Base-by-base conservation (phyloP, 1,139 yeast species). In the Blastobotrys buckinghamii region DNA sequence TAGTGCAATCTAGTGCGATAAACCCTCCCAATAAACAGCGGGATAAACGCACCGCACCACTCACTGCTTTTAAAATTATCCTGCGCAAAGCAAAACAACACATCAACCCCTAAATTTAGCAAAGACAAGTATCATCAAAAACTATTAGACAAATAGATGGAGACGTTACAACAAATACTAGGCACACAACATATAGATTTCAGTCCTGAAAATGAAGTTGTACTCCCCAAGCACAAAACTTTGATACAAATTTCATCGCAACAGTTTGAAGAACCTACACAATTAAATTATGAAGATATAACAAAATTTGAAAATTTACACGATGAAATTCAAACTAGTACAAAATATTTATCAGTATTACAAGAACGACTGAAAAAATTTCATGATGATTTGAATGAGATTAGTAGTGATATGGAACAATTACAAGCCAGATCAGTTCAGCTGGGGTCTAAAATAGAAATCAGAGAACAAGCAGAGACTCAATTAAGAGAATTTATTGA, bases 401-500 rank as follows among this genome's bases (percentile, higher is more conserved):
- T 87, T 42, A 82, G 94, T 0, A 65, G 69, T 16, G 84, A 81
- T 53, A 71, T 82, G 70, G 80, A 76, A 54, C 69, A 72, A 42
- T 67, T 81, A 40, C 82, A 79, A 56, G 68, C 75, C 1, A 76
- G 84, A 52, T 79, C 94, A 4, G 65, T 76, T 2, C 69, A 76
- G 8, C 70, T 90, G 35, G 81, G 83, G 51, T 66, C 72, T 39
- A 77, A 84, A 50, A 76, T 87, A 5, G 70, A 73, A 12, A 64
- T 70, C 39, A 83, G 88, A 54, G 75, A 78, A 17, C 63, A 68
- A 33, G 70, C 82, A 3, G 82, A 83, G 33, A 74, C 72, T 26
- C 75, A 75, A 48, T 74, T 89, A 51, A 77, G 82, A 13, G 95
- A 95, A 0, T 69, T 86, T 13, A 81, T 89, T 0, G 74, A 84